phyloP scores from a whole-genome alignment of 2,329 filamentous ascomycete genomes.

The Septoria petroselini region DNA sequence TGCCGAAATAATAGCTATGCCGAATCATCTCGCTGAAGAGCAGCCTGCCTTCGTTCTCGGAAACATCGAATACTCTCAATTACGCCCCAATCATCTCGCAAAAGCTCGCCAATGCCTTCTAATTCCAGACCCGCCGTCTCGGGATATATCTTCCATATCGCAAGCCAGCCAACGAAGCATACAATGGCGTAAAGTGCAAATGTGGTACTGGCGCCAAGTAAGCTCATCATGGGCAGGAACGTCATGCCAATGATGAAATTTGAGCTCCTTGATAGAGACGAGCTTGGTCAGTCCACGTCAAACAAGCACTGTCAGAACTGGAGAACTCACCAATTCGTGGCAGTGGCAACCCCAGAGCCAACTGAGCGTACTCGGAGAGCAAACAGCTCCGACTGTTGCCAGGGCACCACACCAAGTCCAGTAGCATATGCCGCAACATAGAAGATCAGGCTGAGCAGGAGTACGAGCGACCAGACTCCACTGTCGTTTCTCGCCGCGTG shows the following conservation, averaged over 20 bases:
- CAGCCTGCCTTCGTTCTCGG: conserved; percentile 2
- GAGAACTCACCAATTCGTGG: conserved; percentile 67
- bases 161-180: conserved; percentile 64
- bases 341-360: conserved; percentile 70
- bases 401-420: conserved; percentile 87
- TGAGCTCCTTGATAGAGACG: conserved; percentile 44
- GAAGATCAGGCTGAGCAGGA: conserved; percentile 72
- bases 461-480: conserved; percentile 46
- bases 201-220: conserved; percentile 68
- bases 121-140: conserved; percentile 79
- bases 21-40: not conserved
- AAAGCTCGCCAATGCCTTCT: conserved; percentile 71
- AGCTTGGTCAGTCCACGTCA: too few species aligned
- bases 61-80: conserved; percentile 1
- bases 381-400: conserved; percentile 90
- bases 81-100: conserved; percentile 71
- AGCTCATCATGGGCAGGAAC: conserved; percentile 83
- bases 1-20: not conserved
- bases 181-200: conserved; percentile 76
- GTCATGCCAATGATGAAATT: conserved; percentile 85
- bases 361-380: conserved; percentile 70
- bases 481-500: not conserved
- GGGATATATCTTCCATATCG: conserved; percentile 69
- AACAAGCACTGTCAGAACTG: too few species aligned
- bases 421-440: conserved; percentile 85